Base-by-base conservation (phyloP, 106 monocot species). In the Apostasia shenzhenica region DNA sequence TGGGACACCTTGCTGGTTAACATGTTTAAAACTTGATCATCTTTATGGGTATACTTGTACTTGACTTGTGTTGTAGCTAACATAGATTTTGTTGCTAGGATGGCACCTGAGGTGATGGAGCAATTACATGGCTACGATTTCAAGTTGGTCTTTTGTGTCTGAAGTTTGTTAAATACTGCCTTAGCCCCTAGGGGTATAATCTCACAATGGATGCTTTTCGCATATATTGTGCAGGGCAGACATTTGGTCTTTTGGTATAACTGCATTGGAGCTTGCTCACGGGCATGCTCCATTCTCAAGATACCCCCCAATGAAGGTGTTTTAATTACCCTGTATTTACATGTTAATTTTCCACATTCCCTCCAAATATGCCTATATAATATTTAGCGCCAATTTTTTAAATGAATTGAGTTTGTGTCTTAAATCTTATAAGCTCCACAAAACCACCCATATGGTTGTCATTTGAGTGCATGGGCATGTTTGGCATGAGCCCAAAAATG, bases 231-330 rank as follows among this genome's bases (percentile, higher is more conserved):
- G 40, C 88, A 93, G 92, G 81, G 92, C 83, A 74, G 92, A 93
- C 44, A 88, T 93, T 46, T 93, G 92, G 92, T 93, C 92, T 50
- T 81, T 93, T 86, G 92, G 88, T 67, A 93, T 93, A 81, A 88
- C 92, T 58, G 92, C 92, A 48, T 74, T 93, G 51, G 92, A 93
- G 60, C 71, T 93, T 51, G 92, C 92, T 47, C 92, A 93, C 77
- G 92, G 92, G 6, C 88, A 93, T 72, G 92, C 92, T 63, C 92
- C 92, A 8, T 92, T 92, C 69, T 92, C 92, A 54, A 75, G 74
- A 61, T 77, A 78, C 50, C 83, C 87, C 45, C 83, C 87, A 55
- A 81, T 87, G 80, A 87, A 87, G 87, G 87, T 87, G 75, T 39
- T 64, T 14, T 45, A 39, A 42, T 48, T 12, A 50, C 42, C 42